Base-by-base conservation (phyloP, 2,329 filamentous ascomycete genomes). In the Mycosphaerella sp. region DNA sequence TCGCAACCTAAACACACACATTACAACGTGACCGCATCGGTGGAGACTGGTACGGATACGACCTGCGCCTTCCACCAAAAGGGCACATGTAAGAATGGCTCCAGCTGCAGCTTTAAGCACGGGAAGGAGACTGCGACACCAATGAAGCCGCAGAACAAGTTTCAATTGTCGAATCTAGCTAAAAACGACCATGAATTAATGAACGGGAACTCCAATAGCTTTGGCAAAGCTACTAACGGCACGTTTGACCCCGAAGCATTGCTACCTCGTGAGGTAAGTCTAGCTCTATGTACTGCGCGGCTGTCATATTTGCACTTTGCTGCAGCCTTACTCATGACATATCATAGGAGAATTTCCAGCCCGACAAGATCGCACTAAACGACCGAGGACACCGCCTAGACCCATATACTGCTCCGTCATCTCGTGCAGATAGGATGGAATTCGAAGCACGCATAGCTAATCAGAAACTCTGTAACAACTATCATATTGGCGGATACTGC, bases 391-490 rank as follows among this genome's bases (percentile, higher is more conserved):
- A 77, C 12, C 75, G 77, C 4, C 62, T 80, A 12, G 77, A 80
- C 57, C 56, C 64, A 0, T 71, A 70, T 57, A 64, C 70, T 28
- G 64, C 67, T 7, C 56, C 63, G 0, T 71, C 73, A 0, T 59
- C 68, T 0, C 30, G 56, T 12, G 65, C 70, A 13, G 70, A 72
- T 25, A 68, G 70, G 59, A 60, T 66, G 1, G 55, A 57, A 7
- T 79, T 75, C 59, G 67, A 69, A 16, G 60, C 63, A 9, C 68
- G 70, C 10, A 65, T 66, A 25, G 64, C 63, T 12, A 58, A 64
- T 2, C 63, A 66, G 14, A 78, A 77, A 57, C 68, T 75, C 0
- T 79, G 77, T 62, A 79, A 79, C 58, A 70, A 68, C 25, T 70
- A 71, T 52, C 73, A 78, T 50, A 65, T 79, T 0, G 51, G 44